phyloP scores from a whole-genome alignment of 2,329 filamentous ascomycete species.

The Colletotrichum agaves region DNA sequence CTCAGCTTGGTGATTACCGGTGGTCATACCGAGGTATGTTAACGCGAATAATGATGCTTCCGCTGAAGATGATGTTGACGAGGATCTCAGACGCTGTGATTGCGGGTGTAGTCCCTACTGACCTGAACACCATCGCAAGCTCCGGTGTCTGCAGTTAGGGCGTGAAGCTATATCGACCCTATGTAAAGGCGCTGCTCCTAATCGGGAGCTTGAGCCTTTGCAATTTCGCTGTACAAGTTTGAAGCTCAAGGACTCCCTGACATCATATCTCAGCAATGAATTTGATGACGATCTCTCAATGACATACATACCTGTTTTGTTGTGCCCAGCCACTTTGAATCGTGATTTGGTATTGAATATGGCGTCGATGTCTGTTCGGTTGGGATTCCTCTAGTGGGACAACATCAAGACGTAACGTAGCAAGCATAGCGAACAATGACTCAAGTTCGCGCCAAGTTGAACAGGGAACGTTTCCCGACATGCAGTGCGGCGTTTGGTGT shows the following conservation, averaged over 20 bases:
- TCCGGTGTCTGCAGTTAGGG: conserved; percentile 25
- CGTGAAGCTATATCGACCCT: not conserved
- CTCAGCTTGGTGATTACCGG: conserved; percentile 45
- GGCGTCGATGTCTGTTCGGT: too few relatives aligned
- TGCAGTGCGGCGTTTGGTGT: not conserved
- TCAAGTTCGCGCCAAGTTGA: not conserved
- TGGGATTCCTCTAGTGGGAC: too few relatives aligned
- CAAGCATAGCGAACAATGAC: not conserved
- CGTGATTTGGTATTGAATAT: too few relatives aligned
- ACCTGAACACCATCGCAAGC: conserved; percentile 31
- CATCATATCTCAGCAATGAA: not conserved
- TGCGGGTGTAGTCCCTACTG: conserved; percentile 26
- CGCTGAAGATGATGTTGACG: not conserved
- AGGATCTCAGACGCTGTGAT: conserved; percentile 25
- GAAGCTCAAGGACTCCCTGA: not conserved
- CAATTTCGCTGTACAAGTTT: not conserved
- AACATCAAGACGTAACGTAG: not conserved
- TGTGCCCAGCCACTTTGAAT: too few relatives aligned
- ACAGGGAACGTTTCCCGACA: not conserved
- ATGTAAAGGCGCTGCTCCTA: not conserved
- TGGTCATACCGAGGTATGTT: conserved; percentile 43
- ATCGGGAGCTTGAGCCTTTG: not conserved
- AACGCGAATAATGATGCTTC: not conserved
- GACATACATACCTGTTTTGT: too few relatives aligned
- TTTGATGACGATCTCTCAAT: too few relatives aligned